phyloP scores from a whole-genome alignment of 352 stramenopile species.

The Phytophthora macrochlamydospora region DNA sequence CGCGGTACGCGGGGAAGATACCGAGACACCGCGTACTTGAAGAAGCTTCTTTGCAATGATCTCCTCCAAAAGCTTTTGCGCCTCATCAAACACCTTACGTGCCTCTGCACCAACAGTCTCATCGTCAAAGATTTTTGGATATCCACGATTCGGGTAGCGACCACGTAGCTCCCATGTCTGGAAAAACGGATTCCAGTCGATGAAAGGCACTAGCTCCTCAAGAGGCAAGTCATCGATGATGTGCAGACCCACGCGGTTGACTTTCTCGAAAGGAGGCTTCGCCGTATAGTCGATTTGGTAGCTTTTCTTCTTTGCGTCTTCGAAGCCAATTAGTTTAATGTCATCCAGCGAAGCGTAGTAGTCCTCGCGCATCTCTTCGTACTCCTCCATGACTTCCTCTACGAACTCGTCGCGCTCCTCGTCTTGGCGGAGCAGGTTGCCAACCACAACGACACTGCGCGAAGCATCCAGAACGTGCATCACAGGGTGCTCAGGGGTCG shows the following conservation, averaged over 20 bases:
- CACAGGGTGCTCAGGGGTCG: conserved; percentile 93
- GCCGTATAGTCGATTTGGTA: conserved; percentile 92
- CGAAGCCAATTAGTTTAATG: conserved; percentile 67
- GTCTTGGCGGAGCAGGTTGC: conserved; percentile 88
- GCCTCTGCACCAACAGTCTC: conserved; percentile 94
- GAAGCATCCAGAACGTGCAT: conserved; percentile 99
- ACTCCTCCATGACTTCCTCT: conserved; percentile 93
- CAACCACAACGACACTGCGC: conserved; percentile 95
- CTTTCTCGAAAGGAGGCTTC: conserved; percentile 80
- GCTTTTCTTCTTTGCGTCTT: conserved; percentile 63
- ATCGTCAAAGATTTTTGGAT: conserved; percentile 99
- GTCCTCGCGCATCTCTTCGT: conserved; percentile 91
- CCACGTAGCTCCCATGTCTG: conserved; percentile 98
- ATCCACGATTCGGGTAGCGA: conserved; percentile 97
- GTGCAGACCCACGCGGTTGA: conserved; percentile 87
- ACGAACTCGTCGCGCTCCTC: conserved; percentile 94
- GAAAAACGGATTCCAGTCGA: conserved; percentile 99
- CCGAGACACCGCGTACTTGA: conserved; percentile 91
- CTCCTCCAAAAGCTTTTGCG: conserved; percentile 92
- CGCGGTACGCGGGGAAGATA: conserved; percentile 94
- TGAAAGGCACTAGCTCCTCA: conserved; percentile 94
- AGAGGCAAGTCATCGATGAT: conserved; percentile 89
- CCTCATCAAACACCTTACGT: conserved; percentile 97
- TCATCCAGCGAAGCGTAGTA: conserved; percentile 84
- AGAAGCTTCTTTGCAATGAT: conserved; percentile 95